These are phyloP conservation scores for Colletotrichum agaves DNA, from an alignment of 2,329 filamentous ascomycete species.

Conservation along the genomic window DNA sequence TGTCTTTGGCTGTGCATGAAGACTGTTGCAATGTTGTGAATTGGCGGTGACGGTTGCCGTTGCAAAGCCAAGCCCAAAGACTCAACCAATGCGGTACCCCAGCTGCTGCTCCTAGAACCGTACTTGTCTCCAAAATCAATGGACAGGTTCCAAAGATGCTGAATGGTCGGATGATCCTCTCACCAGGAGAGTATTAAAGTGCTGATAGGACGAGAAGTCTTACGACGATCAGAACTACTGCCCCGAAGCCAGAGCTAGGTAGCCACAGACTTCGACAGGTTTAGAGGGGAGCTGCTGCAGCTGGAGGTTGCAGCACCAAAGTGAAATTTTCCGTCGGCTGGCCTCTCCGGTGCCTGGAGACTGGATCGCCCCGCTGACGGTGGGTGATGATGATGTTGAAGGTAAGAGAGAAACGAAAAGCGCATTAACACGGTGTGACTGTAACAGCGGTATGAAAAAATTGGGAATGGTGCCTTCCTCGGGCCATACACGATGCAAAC, in stretches of 20 bases:
- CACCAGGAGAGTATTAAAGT: neutral
- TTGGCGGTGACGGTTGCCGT: constrained; percentile 9
- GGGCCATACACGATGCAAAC: constrained; percentile 21
- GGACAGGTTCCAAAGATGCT: neutral
- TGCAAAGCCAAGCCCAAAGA: constrained; percentile 10
- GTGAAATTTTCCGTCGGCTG: constrained; percentile 29
- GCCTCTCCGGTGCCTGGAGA: constrained; percentile 8
- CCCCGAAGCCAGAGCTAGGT: neutral
- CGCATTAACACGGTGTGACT: neutral
- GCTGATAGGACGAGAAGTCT: constrained; percentile 19
- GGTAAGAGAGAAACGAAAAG: constrained; percentile 4
- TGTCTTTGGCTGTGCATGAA: constrained; percentile 9
- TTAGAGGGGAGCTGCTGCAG: neutral
- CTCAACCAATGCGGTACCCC: neutral
- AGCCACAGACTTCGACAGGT: neutral
- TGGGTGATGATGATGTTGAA: neutral
- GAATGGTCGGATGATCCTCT: constrained; percentile 8
- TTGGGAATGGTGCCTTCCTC: neutral
- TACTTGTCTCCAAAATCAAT: constrained; percentile 7
- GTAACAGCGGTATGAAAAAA: neutral
- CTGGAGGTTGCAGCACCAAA: constrained; percentile 13
- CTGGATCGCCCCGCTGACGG: constrained; percentile 10
- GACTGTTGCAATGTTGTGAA: constrained; percentile 14
- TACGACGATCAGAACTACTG: constrained; percentile 8
- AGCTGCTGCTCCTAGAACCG: neutral